phyloP scores from a whole-genome alignment of 768 basidiomycete species.

The Leccinum truebloodii region DNA sequence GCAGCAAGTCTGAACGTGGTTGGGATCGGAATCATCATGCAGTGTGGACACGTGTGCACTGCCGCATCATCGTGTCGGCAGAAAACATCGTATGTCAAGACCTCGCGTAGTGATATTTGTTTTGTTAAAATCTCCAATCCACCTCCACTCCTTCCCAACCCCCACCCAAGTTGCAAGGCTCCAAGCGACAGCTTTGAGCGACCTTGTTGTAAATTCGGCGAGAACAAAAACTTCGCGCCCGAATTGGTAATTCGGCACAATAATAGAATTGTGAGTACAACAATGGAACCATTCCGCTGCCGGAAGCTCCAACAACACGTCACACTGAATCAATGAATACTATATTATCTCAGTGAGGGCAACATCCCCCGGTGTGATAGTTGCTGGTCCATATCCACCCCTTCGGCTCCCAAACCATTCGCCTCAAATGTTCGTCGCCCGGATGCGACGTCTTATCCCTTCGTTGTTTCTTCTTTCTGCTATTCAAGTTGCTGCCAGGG shows the following conservation, averaged over 20 bases:
- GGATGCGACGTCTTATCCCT: constrained; percentile 62
- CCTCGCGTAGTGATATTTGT: not conserved
- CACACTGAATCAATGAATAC: not conserved
- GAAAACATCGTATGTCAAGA: not conserved
- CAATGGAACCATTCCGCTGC: constrained; percentile 1
- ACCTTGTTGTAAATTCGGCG: constrained; percentile 7
- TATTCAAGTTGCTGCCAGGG: constrained; percentile 45
- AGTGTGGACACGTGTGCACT: not conserved
- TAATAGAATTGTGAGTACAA: constrained; percentile 36
- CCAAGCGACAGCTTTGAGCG: not conserved
- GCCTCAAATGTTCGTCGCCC: constrained; percentile 67
- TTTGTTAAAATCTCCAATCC: not conserved
- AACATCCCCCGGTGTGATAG: constrained; percentile 23
- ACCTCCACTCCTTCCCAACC: not conserved
- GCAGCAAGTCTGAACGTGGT: not conserved
- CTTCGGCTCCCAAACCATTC: constrained; percentile 15
- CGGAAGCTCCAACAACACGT: not conserved
- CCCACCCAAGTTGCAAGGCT: not conserved
- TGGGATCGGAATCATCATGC: not conserved
- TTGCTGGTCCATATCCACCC: constrained; percentile 27
- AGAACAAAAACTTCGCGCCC: constrained; percentile 20
- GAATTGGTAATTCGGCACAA: constrained; percentile 20
- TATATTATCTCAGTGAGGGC: constrained; percentile 26
- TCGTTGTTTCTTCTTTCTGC: constrained; percentile 42
- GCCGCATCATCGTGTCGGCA: not conserved